A percentile compares a stretch with the other conserved stretches of the same genome.
These are phyloP conservation scores for Colletotrichum cuscutae DNA, from an alignment of 2,329 filamentous ascomycete species.

Conservation along the genomic window DNA sequence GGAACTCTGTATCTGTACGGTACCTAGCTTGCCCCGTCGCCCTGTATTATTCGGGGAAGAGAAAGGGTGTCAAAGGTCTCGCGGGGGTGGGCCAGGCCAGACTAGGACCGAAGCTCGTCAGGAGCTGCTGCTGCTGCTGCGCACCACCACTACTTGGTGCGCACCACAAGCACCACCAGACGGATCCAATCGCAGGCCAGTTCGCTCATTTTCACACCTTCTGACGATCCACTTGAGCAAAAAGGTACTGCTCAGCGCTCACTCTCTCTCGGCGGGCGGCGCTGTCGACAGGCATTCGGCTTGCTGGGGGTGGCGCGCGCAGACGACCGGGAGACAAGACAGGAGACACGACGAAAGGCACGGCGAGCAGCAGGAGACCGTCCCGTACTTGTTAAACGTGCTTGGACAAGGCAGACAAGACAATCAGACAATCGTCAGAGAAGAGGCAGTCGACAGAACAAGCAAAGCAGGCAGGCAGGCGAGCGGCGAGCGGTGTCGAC, in stretches of 20 bases:
- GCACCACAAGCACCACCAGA: neutral
- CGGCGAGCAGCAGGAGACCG: constrained; percentile 11
- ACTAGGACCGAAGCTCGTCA: constrained; percentile 1
- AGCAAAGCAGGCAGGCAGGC: constrained; percentile 1
- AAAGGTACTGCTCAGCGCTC: neutral
- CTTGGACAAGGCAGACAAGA: neutral
- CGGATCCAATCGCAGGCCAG: constrained; percentile 14
- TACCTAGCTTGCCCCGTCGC: neutral
- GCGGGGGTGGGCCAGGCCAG: constrained; percentile 8
- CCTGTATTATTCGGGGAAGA: neutral
- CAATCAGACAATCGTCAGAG: neutral
- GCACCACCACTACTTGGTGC: neutral
- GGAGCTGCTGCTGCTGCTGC: neutral
- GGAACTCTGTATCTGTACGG: neutral
- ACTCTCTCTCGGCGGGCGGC: neutral
- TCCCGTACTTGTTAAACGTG: neutral
- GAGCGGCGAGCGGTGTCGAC: neutral
- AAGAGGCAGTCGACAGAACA: neutral
- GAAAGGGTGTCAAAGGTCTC: neutral
- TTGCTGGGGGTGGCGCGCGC: constrained; percentile 7
- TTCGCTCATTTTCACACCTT: constrained; percentile 1
- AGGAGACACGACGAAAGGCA: neutral
- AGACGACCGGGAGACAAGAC: neutral
- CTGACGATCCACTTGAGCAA: constrained; percentile 11
- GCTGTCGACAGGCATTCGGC: constrained; percentile 18